phyloP scores from a whole-genome alignment of 306 rosid species.

The Lathyrus aphaca region DNA sequence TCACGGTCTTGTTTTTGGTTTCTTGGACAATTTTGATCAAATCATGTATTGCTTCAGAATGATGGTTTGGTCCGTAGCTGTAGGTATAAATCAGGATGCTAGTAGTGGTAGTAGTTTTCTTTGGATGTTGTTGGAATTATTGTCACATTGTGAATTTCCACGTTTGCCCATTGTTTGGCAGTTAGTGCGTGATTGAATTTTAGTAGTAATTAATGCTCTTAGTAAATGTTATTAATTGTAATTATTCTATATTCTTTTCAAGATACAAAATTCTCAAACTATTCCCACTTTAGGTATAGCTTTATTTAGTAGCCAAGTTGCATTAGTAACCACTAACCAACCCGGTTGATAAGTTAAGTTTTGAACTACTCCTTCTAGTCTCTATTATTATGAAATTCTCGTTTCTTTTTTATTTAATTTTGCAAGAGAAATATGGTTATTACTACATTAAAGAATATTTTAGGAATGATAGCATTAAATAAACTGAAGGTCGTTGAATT shows the following conservation, averaged over 20 bases:
- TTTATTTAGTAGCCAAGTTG: constrained; percentile 2
- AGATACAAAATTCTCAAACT: constrained; percentile 3
- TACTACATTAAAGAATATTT: no score
- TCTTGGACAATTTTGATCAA: constrained; percentile 25
- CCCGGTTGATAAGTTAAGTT: neutral
- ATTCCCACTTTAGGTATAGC: neutral
- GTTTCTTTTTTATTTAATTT: no score
- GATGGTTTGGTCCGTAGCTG: constrained; percentile 30
- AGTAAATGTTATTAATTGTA: constrained; percentile 13
- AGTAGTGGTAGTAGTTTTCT: constrained; percentile 13
- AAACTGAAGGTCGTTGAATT: no score
- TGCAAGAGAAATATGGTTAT: no score
- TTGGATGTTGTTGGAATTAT: constrained; percentile 33
- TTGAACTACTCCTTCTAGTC: neutral
- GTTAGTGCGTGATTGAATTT: constrained; percentile 31
- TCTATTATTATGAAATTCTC: no score
- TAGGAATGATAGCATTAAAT: no score
- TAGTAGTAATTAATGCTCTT: constrained; percentile 31
- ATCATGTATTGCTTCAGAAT: constrained; percentile 2
- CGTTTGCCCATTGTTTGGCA: constrained; percentile 38
- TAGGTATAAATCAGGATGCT: constrained; percentile 39
- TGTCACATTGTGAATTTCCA: constrained; percentile 42
- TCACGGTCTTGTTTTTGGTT: constrained; percentile 7
- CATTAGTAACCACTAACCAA: constrained; percentile 10
- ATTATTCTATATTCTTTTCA: constrained; percentile 16